These are phyloP conservation scores for Exidia glandulosa DNA, from an alignment of 768 basidiomycete genomes.

Conservation along the genomic window DNA sequence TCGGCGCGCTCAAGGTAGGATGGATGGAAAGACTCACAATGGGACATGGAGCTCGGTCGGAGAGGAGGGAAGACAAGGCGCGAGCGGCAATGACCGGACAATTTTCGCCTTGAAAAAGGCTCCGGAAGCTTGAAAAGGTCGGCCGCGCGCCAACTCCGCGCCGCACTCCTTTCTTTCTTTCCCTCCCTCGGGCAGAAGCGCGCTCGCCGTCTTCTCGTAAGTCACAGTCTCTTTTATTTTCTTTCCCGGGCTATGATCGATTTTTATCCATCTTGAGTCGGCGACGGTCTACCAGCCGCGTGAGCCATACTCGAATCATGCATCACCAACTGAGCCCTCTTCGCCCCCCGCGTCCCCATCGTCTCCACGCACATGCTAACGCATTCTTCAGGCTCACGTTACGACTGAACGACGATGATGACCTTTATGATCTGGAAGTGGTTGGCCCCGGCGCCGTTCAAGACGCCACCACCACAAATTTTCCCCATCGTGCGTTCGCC, in stretches of 20 bases:
- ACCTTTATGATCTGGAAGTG: too few relatives aligned
- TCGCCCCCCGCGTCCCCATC: too few relatives aligned
- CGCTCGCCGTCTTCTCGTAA: background rate
- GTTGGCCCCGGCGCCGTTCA: too few relatives aligned
- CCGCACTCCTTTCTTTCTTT: background rate
- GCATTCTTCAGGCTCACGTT: too few relatives aligned
- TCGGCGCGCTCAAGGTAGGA: background rate
- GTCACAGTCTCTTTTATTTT: background rate
- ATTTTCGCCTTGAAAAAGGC: background rate
- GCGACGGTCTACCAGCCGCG: background rate
- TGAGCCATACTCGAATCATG: background rate
- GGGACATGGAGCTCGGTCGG: background rate
- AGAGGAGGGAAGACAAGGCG: background rate
- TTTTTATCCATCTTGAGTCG: background rate
- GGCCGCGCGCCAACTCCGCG: background rate
- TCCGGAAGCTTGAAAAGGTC: background rate
- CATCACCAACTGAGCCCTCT: background rate
- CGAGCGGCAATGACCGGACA: background rate
- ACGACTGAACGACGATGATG: too few relatives aligned
- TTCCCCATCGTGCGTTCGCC: too few relatives aligned
- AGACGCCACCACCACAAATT: too few relatives aligned
- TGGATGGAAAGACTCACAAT: background rate
- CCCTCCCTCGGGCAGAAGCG: background rate
- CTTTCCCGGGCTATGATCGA: background rate
- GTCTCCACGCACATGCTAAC: too few relatives aligned